These are phyloP conservation scores for Paramecium bursaria DNA, from an alignment of 73 alveolate genomes.

Conservation along the genomic window DNA sequence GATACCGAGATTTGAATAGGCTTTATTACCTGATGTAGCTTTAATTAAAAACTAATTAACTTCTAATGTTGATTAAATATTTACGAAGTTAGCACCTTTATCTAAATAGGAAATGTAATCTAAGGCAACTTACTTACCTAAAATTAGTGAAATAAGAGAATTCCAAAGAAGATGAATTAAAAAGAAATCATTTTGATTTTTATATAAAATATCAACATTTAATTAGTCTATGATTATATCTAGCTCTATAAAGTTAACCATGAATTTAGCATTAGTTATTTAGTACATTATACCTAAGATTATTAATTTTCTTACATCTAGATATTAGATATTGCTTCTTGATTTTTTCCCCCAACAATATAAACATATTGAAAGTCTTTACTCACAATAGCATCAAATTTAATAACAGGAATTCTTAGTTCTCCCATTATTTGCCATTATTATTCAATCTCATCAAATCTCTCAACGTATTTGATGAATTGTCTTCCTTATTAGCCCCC, in stretches of 20 bases:
- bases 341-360: constrained; percentile 49
- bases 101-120: no score
- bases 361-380: constrained; percentile 38
- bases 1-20: constrained; percentile 65
- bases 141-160: no score
- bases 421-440: constrained; percentile 36
- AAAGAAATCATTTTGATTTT: no score
- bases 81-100: no score
- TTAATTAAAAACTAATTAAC: constrained; percentile 23
- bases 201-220: no score
- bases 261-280: constrained; percentile 17
- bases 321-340: constrained; percentile 44
- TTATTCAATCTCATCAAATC: constrained; percentile 47
- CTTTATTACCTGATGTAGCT: constrained; percentile 32
- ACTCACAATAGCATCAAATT: constrained; percentile 51
- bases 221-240: constrained; percentile 40
- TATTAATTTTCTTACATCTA: constrained; percentile 5
- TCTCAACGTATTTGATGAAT: constrained; percentile 27
- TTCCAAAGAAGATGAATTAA: no score
- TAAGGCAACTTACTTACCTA: no score
- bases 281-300: neutral
- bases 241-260: constrained; percentile 7
- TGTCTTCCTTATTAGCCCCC: constrained; percentile 51
- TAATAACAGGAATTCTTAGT: neutral
- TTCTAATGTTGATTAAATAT: constrained; percentile 1